Conservation (phyloP, 352 stramenopile species). For the Elongisporangium prolatum region DNA sequence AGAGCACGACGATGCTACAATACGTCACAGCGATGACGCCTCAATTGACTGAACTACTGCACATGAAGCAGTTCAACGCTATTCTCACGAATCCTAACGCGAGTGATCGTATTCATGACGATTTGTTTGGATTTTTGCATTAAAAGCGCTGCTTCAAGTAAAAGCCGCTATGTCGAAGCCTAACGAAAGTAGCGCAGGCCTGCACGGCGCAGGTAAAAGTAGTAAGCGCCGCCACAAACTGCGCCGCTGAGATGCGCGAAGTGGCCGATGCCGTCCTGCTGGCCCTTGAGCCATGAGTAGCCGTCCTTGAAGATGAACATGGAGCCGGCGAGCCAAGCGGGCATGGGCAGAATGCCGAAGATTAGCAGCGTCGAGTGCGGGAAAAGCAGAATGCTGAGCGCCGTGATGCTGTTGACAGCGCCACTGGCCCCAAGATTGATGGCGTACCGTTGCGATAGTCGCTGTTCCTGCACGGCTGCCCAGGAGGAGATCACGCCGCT, state of each 20-base stretch:
- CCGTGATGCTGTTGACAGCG: constrained; percentile 77
- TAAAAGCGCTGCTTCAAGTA: neutral
- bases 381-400: constrained; percentile 64
- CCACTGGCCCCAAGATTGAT: constrained; percentile 69
- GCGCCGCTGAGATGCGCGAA: constrained; percentile 72
- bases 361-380: constrained; percentile 69
- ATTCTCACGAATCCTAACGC: neutral
- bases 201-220: constrained; percentile 36
- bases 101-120: neutral
- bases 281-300: constrained; percentile 52
- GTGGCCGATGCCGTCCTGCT: constrained; percentile 58
- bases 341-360: constrained; percentile 72
- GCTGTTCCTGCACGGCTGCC: constrained; percentile 57
- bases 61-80: neutral
- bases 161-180: neutral
- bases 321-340: constrained; percentile 60
- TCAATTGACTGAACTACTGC: neutral
- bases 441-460: constrained; percentile 27
- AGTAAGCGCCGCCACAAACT: constrained; percentile 56
- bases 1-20: too few relatives aligned
- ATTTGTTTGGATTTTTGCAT: neutral
- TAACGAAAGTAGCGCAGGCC: neutral
- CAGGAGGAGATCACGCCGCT: constrained; percentile 66
- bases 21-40: neutral
- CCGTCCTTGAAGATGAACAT: constrained; percentile 75